Evolutionary conservation across 257 asterid genomes (phyloP).

Genomic region (Plantago elongata): DNA sequence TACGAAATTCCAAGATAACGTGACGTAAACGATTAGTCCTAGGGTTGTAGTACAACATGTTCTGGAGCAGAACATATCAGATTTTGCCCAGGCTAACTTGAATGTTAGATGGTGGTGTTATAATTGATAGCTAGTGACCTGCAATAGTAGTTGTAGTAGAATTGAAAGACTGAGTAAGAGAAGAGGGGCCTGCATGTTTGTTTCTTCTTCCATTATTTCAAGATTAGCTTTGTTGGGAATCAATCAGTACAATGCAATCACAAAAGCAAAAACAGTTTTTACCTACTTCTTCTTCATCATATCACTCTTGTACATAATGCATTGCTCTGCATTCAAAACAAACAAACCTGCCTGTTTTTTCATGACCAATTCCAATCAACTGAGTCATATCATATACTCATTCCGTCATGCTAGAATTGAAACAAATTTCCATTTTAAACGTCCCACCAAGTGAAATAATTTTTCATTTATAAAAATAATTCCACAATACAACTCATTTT

Average conservation of each 20-base stretch:
- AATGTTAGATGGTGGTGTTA: too few relatives aligned
- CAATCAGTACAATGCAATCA: background rate
- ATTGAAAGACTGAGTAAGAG: background rate
- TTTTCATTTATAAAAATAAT: too few relatives aligned
- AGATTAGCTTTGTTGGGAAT: background rate
- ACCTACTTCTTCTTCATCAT: slow-evolving; percentile 3
- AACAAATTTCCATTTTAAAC: too few relatives aligned
- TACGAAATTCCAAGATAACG: background rate
- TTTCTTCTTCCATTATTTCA: background rate
- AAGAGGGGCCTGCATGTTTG: slow-evolving; percentile 8
- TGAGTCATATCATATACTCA: background rate
- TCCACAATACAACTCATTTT: too few relatives aligned
- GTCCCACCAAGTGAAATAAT: too few relatives aligned
- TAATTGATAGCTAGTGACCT: too few relatives aligned
- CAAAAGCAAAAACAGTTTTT: slow-evolving; percentile 6
- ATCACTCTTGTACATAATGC: too few relatives aligned
- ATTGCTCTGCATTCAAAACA: background rate
- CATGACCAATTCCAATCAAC: slow-evolving; percentile 21
- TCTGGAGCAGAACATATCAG: too few relatives aligned
- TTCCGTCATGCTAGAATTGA: too few relatives aligned
- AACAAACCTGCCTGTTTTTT: background rate
- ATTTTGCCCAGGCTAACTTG: too few relatives aligned
- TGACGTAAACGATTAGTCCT: background rate
- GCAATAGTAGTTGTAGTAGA: background rate
- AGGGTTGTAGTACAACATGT: background rate